Conservation (phyloP, 768 basidiomycete species). For the Xerocomellus dryophilus region DNA sequence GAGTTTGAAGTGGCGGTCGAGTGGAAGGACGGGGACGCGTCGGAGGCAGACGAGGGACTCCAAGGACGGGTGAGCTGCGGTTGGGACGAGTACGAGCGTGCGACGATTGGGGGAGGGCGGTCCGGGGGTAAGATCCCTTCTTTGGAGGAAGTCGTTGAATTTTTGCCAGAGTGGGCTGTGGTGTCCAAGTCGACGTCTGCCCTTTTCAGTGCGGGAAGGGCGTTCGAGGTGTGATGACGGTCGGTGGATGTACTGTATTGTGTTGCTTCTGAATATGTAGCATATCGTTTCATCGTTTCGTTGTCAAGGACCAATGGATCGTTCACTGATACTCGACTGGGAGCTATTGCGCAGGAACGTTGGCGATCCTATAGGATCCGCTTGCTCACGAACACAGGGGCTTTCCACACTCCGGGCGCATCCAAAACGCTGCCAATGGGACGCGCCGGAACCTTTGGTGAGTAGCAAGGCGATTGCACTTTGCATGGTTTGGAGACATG, state of each 20-base stretch:
- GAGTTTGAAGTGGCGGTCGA: constrained; percentile 52
- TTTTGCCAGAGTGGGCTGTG: constrained; percentile 67
- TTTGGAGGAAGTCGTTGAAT: constrained; percentile 59
- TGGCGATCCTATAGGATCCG: too few species aligned
- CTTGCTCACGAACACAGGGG: too few species aligned
- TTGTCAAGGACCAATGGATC: background rate
- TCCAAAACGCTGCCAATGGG: too few species aligned
- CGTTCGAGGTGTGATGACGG: constrained; percentile 20
- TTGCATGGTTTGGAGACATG: too few species aligned
- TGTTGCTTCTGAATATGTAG: background rate
- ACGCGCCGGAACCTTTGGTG: too few species aligned
- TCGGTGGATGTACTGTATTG: background rate
- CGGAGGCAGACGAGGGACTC: constrained; percentile 10
- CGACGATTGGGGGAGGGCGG: constrained; percentile 43
- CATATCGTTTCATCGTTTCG: background rate
- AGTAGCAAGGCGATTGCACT: too few species aligned
- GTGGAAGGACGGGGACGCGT: constrained; percentile 35
- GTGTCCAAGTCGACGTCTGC: constrained; percentile 55
- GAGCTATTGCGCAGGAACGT: too few species aligned
- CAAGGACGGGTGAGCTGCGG: constrained; percentile 55
- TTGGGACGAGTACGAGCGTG: constrained; percentile 68
- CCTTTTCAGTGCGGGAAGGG: constrained; percentile 49
- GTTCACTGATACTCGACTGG: too few species aligned
- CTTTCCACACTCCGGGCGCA: too few species aligned
- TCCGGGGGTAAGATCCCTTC: constrained; percentile 57